Base-by-base conservation (phyloP, 768 basidiomycete species). In the Tulasnella sp. region DNA sequence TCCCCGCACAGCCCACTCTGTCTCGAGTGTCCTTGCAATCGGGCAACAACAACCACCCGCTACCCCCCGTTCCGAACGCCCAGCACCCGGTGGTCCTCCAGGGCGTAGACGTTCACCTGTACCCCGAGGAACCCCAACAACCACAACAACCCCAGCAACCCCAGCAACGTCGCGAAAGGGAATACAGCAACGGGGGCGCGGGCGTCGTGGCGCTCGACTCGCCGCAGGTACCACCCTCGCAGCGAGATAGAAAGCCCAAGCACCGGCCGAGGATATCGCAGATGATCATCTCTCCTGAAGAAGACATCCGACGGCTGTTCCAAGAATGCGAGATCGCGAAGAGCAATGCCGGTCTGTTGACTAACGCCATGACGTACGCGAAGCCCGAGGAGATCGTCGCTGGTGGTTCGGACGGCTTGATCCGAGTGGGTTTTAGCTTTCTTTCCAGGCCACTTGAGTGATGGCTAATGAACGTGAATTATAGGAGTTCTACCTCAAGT, bases 321-420 rank as follows among this genome's bases (percentile, higher is more conserved):
- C 91, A 95, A 82, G 96, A 98, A 84, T 95, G 95, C 85, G 91
- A 90, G 80, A 90, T 95, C 52, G 95, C 92, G 3, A 89, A 89
- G 78, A 93, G 93, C n/a, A 95, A 95, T 82, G 95, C 96, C 0
- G 86, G 87, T 62, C 82, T 97, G 12, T 87, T 97, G 19, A 88
- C 89, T 21, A 91, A 96, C 83, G 89, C 94, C 0, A 86, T 97
- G 76, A 88, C 88, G 0, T 90, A 89, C 74, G 91, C 92, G 7
- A 90, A 88, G 81, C 93, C 93, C 0, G 92, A 93, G 76, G 91
- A 94, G 75, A 84, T 96, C 74, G 88, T 87, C 83, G 85, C 82
- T 52, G 52, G 52, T 8, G 89, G 89, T 84, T 19, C n/a, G 38
- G 36, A 52, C 18, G n/a, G 27, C 39, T 31, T 81, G 24, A 38